phyloP scores from a whole-genome alignment of 2,329 filamentous ascomycete genomes.

The Metarhizium rileyi region DNA sequence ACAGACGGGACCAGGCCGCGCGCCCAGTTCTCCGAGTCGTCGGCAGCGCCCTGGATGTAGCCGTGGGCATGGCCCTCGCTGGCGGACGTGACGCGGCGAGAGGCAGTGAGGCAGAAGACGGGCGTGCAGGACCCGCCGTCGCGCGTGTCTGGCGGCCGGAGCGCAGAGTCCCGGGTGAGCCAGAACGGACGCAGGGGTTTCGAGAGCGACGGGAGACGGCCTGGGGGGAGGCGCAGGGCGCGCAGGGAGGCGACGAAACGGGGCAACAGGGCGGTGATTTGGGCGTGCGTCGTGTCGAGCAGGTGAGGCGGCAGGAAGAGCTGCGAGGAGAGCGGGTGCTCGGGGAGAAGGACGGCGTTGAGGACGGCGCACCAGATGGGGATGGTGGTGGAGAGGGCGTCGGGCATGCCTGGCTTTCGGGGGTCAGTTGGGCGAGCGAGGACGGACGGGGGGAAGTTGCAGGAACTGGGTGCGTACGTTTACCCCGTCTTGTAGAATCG shows the following conservation, averaged over 20 bases:
- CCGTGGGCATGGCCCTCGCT: conserved; percentile 52
- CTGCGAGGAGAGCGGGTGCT: conserved; percentile 31
- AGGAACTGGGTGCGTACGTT: conserved; percentile 43
- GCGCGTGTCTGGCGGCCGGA: conserved; percentile 14
- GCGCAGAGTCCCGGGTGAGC: conserved; percentile 60
- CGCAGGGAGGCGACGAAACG: conserved; percentile 42
- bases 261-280: conserved; percentile 56
- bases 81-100: conserved; percentile 52
- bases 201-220: conserved; percentile 46
- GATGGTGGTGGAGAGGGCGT: conserved; percentile 86
- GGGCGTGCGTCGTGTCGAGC: conserved; percentile 62
- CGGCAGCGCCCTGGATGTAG: conserved; percentile 90
- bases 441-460: background rate
- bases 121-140: conserved; percentile 50
- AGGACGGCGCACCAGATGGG: conserved; percentile 89
- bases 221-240: conserved; percentile 47
- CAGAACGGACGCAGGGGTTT: conserved; percentile 73
- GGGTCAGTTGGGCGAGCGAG: background rate
- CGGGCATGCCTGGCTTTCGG: conserved; percentile 61
- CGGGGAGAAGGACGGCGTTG: conserved; percentile 68
- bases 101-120: conserved; percentile 79
- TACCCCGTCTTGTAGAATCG: conserved; percentile 86
- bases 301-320: conserved; percentile 65
- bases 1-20: conserved; percentile 63
- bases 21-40: conserved; percentile 93